phyloP scores from a whole-genome alignment of 257 asterid genomes.

The Gynochthodes officinalis region DNA sequence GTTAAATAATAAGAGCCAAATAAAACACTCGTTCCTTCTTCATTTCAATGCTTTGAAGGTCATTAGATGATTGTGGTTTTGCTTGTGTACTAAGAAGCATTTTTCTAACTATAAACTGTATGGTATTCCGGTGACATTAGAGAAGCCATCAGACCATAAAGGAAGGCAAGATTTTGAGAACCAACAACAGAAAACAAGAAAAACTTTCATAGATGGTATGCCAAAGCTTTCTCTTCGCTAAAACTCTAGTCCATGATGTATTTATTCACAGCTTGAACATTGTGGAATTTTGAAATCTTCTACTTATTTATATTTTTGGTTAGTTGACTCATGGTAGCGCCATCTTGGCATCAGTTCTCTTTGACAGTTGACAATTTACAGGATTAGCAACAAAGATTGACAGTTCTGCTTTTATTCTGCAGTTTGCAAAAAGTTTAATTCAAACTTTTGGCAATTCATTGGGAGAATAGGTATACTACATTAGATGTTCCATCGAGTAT shows the following conservation, averaged over 20 bases:
- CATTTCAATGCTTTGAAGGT: not conserved
- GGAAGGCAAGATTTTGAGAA: constrained; percentile 6
- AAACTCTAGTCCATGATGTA: not conserved
- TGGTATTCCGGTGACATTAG: not conserved
- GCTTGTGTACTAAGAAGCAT: not conserved
- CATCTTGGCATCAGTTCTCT: not conserved
- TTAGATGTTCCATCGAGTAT: not conserved
- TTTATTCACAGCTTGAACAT: not conserved
- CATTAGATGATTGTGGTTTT: not conserved
- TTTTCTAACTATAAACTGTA: not conserved
- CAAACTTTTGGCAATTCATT: constrained; percentile 27
- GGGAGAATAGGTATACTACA: constrained; percentile 18
- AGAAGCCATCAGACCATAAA: not conserved
- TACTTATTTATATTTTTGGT: not conserved
- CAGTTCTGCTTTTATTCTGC: constrained; percentile 10
- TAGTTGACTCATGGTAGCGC: not conserved
- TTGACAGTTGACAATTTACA: not conserved
- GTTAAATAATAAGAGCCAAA: not conserved
- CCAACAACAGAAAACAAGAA: constrained; percentile 5
- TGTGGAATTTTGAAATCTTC: not conserved
- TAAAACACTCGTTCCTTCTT: not conserved
- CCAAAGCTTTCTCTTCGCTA: not conserved
- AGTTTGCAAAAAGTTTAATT: constrained; percentile 19
- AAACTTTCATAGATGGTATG: not conserved
- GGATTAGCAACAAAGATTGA: not conserved